phyloP scores from a whole-genome alignment of 1,139 yeast genomes.

The Debaryomycetaceae sp. region DNA sequence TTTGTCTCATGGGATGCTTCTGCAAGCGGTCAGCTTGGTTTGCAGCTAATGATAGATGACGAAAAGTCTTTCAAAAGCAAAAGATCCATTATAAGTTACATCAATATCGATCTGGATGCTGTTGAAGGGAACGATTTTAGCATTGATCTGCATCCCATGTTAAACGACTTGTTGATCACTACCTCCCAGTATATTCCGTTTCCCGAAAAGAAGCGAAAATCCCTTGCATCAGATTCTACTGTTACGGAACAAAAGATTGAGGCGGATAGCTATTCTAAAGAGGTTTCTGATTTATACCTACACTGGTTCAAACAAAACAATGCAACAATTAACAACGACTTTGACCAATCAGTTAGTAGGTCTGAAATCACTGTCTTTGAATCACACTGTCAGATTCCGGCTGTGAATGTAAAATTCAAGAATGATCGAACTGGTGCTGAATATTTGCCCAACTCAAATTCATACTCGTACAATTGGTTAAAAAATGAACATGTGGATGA shows the following conservation, averaged over 20 bases:
- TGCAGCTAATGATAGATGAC: slow-evolving; percentile 24
- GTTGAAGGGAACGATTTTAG: slow-evolving; percentile 36
- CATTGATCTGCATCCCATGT: slow-evolving; percentile 37
- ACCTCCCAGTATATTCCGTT: slow-evolving; percentile 36
- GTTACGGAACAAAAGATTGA: slow-evolving; percentile 10
- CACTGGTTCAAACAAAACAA: slow-evolving; percentile 40
- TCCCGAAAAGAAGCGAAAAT: slow-evolving; percentile 20
- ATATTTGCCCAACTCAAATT: slow-evolving; percentile 38
- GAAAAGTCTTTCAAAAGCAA: slow-evolving; percentile 17
- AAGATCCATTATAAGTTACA: slow-evolving; percentile 31
- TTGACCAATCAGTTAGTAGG: slow-evolving; percentile 23
- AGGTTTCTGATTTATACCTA: slow-evolving; percentile 27
- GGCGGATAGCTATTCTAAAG: slow-evolving; percentile 20
- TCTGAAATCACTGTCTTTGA: slow-evolving; percentile 36
- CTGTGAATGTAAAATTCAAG: slow-evolving; percentile 33
- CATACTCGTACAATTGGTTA: slow-evolving; percentile 35
- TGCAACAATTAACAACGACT: slow-evolving; percentile 26
- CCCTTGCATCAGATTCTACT: slow-evolving; percentile 1
- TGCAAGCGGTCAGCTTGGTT: slow-evolving; percentile 32
- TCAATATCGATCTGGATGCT: slow-evolving; percentile 41
- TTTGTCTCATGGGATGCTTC: slow-evolving; percentile 47
- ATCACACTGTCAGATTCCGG: slow-evolving; percentile 30
- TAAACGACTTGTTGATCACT: slow-evolving; percentile 29
- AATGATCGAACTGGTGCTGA: slow-evolving; percentile 25
- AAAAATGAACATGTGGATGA: slow-evolving; percentile 25